These are phyloP conservation scores for Cladosporium colombiae DNA, from an alignment of 2,329 filamentous ascomycete genomes.

Conservation along the genomic window DNA sequence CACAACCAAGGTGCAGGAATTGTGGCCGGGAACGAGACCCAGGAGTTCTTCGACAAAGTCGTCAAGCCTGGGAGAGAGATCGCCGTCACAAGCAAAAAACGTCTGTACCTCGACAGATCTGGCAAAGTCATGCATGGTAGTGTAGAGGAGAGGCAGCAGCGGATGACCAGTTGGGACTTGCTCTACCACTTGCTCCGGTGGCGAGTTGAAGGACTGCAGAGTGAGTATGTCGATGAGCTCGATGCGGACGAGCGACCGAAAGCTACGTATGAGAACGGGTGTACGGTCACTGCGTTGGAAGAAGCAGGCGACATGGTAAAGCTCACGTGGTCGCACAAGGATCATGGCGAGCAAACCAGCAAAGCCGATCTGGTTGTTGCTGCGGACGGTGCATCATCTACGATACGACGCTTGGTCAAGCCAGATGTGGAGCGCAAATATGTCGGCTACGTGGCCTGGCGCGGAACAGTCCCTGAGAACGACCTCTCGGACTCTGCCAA, in stretches of 20 bases:
- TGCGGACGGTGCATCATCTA: slow-evolving; percentile 44
- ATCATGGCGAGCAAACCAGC: slow-evolving; percentile 26
- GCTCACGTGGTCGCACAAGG: slow-evolving; percentile 31
- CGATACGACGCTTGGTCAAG: slow-evolving; percentile 30
- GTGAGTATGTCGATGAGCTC: slow-evolving; percentile 31
- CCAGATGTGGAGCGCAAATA: slow-evolving; percentile 35
- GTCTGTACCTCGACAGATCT: slow-evolving; percentile 34
- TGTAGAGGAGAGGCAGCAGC: slow-evolving; percentile 39
- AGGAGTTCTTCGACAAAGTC: slow-evolving; percentile 46
- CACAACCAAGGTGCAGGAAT: slow-evolving; percentile 54
- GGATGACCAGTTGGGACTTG: slow-evolving; percentile 54
- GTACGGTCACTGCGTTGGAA: slow-evolving; percentile 32
- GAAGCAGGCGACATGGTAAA: slow-evolving; percentile 26
- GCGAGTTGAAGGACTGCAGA: slow-evolving; percentile 45
- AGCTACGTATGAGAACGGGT: slow-evolving; percentile 35
- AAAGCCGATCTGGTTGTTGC: slow-evolving; percentile 44
- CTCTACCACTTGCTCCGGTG: slow-evolving; percentile 49
- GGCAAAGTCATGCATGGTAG: slow-evolving; percentile 33
- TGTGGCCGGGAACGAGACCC: slow-evolving; percentile 48
- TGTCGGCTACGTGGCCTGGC: slow-evolving; percentile 36
- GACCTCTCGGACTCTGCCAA: slow-evolving; percentile 38
- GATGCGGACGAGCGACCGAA: slow-evolving; percentile 23
- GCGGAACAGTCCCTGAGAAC: slow-evolving; percentile 36
- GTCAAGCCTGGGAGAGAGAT: slow-evolving; percentile 41
- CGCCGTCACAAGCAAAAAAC: slow-evolving; percentile 30